Evolutionary conservation across 2,329 filamentous ascomycete genomes (phyloP).

Genomic region (Aureobasidium sp.): DNA sequence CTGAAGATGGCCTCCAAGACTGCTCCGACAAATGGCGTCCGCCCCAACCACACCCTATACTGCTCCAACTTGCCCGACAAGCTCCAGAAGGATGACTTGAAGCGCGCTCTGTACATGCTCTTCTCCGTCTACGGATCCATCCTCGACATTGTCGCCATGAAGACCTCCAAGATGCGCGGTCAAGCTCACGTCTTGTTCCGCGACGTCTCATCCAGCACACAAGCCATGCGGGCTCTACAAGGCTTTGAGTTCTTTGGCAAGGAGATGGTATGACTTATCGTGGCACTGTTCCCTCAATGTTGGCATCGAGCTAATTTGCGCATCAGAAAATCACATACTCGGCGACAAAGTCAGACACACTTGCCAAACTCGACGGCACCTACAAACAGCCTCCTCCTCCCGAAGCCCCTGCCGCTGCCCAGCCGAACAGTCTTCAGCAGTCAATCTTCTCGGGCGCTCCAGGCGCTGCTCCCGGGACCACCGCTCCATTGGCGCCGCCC

Average conservation of each 20-base stretch:
- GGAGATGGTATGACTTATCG: constrained; percentile 59
- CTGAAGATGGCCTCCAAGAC: background rate
- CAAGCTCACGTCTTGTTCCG: constrained; percentile 90
- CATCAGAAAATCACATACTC: constrained; percentile 79
- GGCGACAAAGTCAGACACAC: constrained; percentile 77
- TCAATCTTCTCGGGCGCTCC: constrained; percentile 50
- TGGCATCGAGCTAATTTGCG: background rate
- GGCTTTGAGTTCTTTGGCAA: constrained; percentile 78
- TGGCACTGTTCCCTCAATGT: background rate
- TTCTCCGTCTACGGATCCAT: constrained; percentile 92
- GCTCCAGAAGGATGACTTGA: constrained; percentile 79
- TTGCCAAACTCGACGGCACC: constrained; percentile 86
- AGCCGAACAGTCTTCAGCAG: constrained; percentile 55
- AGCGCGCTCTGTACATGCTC: constrained; percentile 80
- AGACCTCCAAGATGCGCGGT: constrained; percentile 86
- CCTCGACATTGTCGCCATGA: constrained; percentile 82
- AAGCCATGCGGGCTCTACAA: constrained; percentile 83
- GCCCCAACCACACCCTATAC: constrained; percentile 57
- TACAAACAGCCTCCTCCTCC: constrained; percentile 57
- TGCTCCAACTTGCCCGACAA: constrained; percentile 83
- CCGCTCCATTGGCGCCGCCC: constrained; percentile 10
- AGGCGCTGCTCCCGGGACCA: constrained; percentile 8
- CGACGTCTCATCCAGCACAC: constrained; percentile 83
- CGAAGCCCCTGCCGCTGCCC: constrained; percentile 15
- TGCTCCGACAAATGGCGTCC: background rate